These are phyloP conservation scores for Geotrichum klebahnii DNA, from an alignment of 1,139 yeast genomes.

Conservation along the genomic window DNA sequence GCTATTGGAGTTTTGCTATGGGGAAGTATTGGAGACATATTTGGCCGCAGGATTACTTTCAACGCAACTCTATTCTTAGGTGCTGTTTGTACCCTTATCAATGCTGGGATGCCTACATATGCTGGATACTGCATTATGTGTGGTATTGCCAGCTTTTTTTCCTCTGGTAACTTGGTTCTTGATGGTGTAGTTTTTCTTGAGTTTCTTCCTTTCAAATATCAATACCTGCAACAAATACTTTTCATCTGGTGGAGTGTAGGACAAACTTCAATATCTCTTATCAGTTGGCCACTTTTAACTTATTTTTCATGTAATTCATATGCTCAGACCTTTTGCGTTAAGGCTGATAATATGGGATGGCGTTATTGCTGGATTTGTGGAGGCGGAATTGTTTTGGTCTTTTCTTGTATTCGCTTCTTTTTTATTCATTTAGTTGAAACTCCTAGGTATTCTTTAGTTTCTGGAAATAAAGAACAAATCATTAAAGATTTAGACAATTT, in stretches of 20 bases:
- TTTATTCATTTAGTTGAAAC: constrained; percentile 51
- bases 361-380: constrained; percentile 54
- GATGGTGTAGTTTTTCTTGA: constrained; percentile 61
- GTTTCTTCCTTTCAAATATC: constrained; percentile 51
- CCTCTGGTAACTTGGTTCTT: constrained; percentile 58
- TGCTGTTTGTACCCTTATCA: constrained; percentile 50
- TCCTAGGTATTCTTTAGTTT: constrained; percentile 53
- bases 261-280: constrained; percentile 51
- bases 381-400: constrained; percentile 50
- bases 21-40: constrained; percentile 45
- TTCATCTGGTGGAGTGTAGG: constrained; percentile 64
- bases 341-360: constrained; percentile 54
- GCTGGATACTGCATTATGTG: constrained; percentile 50
- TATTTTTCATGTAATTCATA: constrained; percentile 47
- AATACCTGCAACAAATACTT: constrained; percentile 53
- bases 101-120: constrained; percentile 49
- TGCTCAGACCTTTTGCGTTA: constrained; percentile 44
- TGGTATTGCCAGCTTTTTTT: constrained; percentile 34
- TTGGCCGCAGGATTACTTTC: constrained; percentile 55
- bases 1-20: constrained; percentile 53
- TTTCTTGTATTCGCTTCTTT: constrained; percentile 49
- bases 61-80: constrained; percentile 51
- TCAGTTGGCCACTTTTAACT: constrained; percentile 56
- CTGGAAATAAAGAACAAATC: constrained; percentile 51
- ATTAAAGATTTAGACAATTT: constrained; percentile 27